Evolutionary conservation across 2,329 filamentous ascomycete genomes (phyloP), one percentile per base, ranked within the genome.

Genomic region (Gnomoniopsis sp.): DNA sequence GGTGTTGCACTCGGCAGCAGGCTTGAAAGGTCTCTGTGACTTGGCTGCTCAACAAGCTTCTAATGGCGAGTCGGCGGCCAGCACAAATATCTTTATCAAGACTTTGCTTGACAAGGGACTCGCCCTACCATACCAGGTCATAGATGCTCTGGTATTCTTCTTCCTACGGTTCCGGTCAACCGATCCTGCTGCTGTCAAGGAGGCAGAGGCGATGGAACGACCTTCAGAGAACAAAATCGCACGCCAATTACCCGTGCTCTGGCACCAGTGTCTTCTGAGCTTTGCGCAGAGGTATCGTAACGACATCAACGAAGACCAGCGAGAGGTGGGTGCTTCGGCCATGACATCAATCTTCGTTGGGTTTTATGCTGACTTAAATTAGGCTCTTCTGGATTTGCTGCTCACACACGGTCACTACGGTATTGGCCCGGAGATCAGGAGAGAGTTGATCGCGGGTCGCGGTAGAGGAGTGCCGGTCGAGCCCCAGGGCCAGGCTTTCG

Each of bases 251-350:
- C 95, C 96, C 0, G 92, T 99, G 8, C 86, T 99, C 57, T 99
- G 93, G 92, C 95, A 99, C 73, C 93, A 98, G 76, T 92, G 89
- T 66, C 79, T 99, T 33, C 77, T 99, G 56, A 89, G 91, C 2
- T 99, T 99, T 75, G 92, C 95, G 26, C 90, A 97, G 75, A 83
- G 93, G 58, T 99, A 98, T 76, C 88, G 92, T 69, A 96, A 97
- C 66, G 93, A 98, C 72, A 93, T 97, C 66, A 96, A 92, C 1
- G 93, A 97, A 72, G 93, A 97, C 66, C 93, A 96, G 77, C 82
- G 93, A 68, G 89, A 62, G 55, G 68, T 69, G 59, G 56, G 66
- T 63, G 3, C 3, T 11, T 10, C 23, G 21, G 38, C 26, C 6
- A 15, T 17, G 12, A 22, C 11, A 14, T 6, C 3, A 3, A 21